Evolutionary conservation across 495 filamentous ascomycete genomes (phyloP), one percentile per base, ranked within the genome.

Genomic region (Penicillium flavigenum): DNA sequence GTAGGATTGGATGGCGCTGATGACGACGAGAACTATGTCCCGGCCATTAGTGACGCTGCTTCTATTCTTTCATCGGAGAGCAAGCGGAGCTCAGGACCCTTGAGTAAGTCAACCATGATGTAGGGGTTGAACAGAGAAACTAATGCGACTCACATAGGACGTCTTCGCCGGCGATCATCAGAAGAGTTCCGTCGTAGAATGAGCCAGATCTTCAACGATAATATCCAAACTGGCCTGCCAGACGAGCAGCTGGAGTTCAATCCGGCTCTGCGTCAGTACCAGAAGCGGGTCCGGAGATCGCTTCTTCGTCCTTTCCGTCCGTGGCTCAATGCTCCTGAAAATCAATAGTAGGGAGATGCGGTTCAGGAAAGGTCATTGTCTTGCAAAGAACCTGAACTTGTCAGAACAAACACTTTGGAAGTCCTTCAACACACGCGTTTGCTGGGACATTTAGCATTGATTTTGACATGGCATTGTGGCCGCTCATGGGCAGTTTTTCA

Each of bases 191-290:
- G 74, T 54, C 71, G 72, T 31, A 66, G 54, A 44, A 67, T 75
- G 52, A 76, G 72, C 63, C 62, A 62, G 42, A 67, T 76, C 6
- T 71, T 76, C 59, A 72, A 75, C 51, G 72, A 76, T 16, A 71
- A 62, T 47, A 60, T 74, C 31, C 68, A 61, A n/a, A 60, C 62
- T 48, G 64, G 54, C 11, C n/a, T 47, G 19, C 60, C 70, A 8
- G 14, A 43, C 1, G 72, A 73, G 16, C 56, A 56, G 29, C 64
- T 70, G 45, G 66, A 72, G 46, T 59, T 71, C 27, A 60, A 63
- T n/a, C 54, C 66, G 0, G 51, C 49, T 5, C 24, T 61, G 24
- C 61, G 27, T 10, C 46, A 55, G 29, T 26, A 45, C 19, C 42
- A 60, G 36, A 47, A 47, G 43, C 51, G 44, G 8, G 31, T 60